Evolutionary conservation across 1,139 yeast species (phyloP), one percentile per base, ranked within the genome.

Genomic region (Candida tunisiensis): DNA sequence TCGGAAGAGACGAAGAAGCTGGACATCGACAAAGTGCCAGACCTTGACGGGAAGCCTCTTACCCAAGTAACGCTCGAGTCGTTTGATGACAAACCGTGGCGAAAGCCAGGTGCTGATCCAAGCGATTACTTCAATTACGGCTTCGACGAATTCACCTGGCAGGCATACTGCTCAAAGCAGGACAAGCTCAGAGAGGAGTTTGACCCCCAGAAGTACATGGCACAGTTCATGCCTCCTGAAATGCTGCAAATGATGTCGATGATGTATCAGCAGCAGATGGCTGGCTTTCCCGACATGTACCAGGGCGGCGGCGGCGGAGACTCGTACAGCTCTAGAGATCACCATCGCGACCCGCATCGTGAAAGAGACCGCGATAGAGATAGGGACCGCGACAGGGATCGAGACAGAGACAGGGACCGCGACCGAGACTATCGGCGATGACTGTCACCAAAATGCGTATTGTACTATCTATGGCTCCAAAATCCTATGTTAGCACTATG

Each of bases 41-140:
- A 70, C 34, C 69, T 65, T 37, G 78, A 85, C 31, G 96, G 93
- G 4, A 66, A 70, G 39, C 93, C 93, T 3, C 59, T 91, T 28
- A 79, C 93, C 0, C 74, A 77, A 39, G 62, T 85, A n/a, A 77
- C 80, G 37, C 62, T 85, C 12, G 92, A 79, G 36, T 75, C 73
- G 27, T 57, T 85, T 25, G 83, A 80, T 38, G 92, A 82, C 37
- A 91, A 91, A 54, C 98, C 98, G 3, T 88, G 99, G 99, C 66
- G 98, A 45, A 74, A 79, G 38, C 96, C 96, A 1, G 95, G 95
- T 28, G 93, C 94, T 3, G 95, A 88, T 51, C 59, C 80, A 24
- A 69, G 93, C 3, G 98, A 88, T 51, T 88, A 83, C 49, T 88
- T 88, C 60, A 88, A 88, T 52, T 88, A 74, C 44, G 98, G 98